Conservation (phyloP, 306 rosid genomes). For the Mimosa pudica region DNA sequence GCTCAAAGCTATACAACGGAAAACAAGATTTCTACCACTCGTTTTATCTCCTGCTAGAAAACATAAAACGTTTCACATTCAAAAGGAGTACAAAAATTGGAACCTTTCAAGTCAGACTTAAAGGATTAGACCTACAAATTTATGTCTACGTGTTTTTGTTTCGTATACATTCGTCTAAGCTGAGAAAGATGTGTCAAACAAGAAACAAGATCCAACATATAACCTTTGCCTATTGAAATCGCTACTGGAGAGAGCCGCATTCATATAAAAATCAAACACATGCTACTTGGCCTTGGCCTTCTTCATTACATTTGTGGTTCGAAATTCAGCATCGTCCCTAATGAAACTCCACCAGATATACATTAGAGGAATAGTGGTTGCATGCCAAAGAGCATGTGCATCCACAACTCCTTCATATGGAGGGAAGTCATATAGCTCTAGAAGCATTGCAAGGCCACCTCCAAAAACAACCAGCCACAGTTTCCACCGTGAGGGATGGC, state of each 20-base stretch:
- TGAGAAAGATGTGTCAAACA: conserved; percentile 20
- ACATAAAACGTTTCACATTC: not conserved
- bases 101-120: not conserved
- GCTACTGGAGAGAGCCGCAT: not conserved
- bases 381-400: conserved; percentile 78
- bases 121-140: not conserved
- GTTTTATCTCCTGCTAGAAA: not conserved
- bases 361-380: conserved; percentile 73
- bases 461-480: conserved; percentile 57
- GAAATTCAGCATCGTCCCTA: conserved; percentile 66
- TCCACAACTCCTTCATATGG: conserved; percentile 67
- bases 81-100: not conserved
- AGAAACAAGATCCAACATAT: conserved; percentile 10
- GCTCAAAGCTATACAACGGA: not conserved
- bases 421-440: conserved; percentile 68
- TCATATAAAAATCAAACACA: conserved; percentile 24
- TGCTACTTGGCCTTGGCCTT: conserved; percentile 70
- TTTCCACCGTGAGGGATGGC: conserved; percentile 75
- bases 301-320: conserved; percentile 48
- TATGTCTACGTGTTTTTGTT: not conserved
- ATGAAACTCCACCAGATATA: conserved; percentile 84
- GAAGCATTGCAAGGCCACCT: conserved; percentile 63
- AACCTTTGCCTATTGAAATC: conserved; percentile 26
- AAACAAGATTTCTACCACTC: not conserved
- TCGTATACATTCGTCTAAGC: conserved; percentile 10